phyloP scores from a whole-genome alignment of 441 rosid species.

The Bruguiera hainesii region DNA sequence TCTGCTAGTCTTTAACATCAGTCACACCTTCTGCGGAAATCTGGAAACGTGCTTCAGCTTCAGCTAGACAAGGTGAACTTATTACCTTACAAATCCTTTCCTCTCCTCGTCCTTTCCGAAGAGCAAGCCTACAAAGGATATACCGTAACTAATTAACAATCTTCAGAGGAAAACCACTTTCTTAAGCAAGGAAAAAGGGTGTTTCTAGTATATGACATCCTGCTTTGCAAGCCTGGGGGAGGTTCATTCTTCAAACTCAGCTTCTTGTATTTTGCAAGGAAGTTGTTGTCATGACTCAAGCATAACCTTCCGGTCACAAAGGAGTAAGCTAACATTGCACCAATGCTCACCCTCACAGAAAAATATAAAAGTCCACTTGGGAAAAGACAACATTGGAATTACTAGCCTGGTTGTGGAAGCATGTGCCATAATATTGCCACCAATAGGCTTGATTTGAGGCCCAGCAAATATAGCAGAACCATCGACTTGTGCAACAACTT shows the following conservation, averaged over 20 bases:
- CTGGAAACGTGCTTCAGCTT: slow-evolving; percentile 93
- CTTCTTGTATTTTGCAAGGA: no score
- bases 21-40: slow-evolving; percentile 79
- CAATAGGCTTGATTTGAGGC: slow-evolving; percentile 96
- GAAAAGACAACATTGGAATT: background rate
- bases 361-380: no score
- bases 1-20: slow-evolving; percentile 66
- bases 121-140: slow-evolving; percentile 53
- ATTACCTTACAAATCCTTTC: slow-evolving; percentile 96
- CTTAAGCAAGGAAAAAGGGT: background rate
- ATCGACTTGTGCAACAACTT: slow-evolving; percentile 97
- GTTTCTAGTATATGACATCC: background rate
- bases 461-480: slow-evolving; percentile 94
- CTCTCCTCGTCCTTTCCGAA: slow-evolving; percentile 92
- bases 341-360: no score
- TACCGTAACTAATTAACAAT: background rate
- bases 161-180: background rate
- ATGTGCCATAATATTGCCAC: slow-evolving; percentile 97
- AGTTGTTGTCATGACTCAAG: no score
- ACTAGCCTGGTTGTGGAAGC: slow-evolving; percentile 92
- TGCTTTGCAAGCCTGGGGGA: no score
- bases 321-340: no score
- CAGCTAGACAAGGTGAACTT: slow-evolving; percentile 94
- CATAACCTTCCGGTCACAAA: no score
- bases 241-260: no score